These are phyloP conservation scores for Paecilomyces niveus DNA, from an alignment of 2,329 filamentous ascomycete genomes.

Conservation along the genomic window DNA sequence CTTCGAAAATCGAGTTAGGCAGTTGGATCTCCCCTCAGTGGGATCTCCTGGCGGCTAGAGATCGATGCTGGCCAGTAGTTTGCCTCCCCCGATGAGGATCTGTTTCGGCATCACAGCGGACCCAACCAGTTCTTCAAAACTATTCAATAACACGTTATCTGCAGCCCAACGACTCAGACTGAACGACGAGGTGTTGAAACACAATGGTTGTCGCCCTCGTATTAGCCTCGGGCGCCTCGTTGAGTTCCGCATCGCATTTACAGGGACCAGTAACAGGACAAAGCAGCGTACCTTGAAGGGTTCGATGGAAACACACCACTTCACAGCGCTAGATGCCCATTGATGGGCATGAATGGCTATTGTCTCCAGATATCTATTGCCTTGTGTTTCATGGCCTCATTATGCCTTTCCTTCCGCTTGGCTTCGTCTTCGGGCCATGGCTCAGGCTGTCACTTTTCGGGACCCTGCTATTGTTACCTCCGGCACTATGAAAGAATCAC, in stretches of 20 bases:
- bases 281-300: background rate
- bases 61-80: background rate
- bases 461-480: background rate
- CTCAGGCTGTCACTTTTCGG: background rate
- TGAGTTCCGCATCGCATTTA: background rate
- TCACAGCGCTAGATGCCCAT: background rate
- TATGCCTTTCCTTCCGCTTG: background rate
- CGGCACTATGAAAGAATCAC: background rate
- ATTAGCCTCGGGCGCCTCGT: background rate
- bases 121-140: background rate
- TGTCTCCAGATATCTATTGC: background rate
- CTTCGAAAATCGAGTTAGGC: background rate
- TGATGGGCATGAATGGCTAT: background rate
- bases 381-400: background rate
- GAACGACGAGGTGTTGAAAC: background rate
- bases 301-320: background rate
- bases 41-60: background rate
- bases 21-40: slow-evolving; percentile 15
- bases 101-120: background rate
- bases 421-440: background rate
- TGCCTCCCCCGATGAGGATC: background rate
- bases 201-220: background rate
- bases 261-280: background rate
- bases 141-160: background rate
- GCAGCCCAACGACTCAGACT: background rate